Evolutionary conservation across 2,329 filamentous ascomycete species (phyloP), one percentile per base, ranked within the genome.

Genomic region (Mariannaea elegans): DNA sequence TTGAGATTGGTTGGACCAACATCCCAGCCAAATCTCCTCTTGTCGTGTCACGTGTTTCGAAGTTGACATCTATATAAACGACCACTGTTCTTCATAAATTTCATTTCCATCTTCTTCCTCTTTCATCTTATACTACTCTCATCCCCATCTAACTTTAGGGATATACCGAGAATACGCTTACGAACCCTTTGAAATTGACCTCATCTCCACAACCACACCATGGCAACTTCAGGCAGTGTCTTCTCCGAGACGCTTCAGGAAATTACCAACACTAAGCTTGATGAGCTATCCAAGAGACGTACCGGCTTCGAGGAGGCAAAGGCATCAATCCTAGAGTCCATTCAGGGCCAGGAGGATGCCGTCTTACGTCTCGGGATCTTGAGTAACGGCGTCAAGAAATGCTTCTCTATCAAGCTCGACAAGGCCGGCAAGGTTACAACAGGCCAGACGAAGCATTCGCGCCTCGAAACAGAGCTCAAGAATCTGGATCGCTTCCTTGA

Each of bases 201-300:
- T n/a, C n/a, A n/a, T n/a, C n/a, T n/a, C n/a, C n/a, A n/a, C n/a
- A n/a, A n/a, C n/a, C 24, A 14, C 62, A 65, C 8, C 57, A 73
- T 73, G 72, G 47, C 69, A 2, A 54, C 66, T 10, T 70, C 68
- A 0, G 65, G 75, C 27, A 77, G 76, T 55, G 76, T 79, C 61
- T 77, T 80, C 61, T 80, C 78, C 1, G 71, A 78, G 58, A 81
- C 78, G 1, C 72, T 81, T 1, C 76, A 76, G 36, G 73, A 76
- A 47, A 80, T 81, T 62, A 81, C 78, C 34, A 75, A 74, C 39
- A 78, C 75, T 42, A 81, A 81, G 48, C 76, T 81, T 1, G 72
- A 78, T 7, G 78, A 81, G 54, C 70, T 81, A 0, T 77, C 76
- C 19, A 81, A 80, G 56, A 72, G 76, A 16, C 76, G 77, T 4